These are phyloP conservation scores for Xerocomellus intermedius DNA, from an alignment of 768 basidiomycete genomes.

Conservation along the genomic window DNA sequence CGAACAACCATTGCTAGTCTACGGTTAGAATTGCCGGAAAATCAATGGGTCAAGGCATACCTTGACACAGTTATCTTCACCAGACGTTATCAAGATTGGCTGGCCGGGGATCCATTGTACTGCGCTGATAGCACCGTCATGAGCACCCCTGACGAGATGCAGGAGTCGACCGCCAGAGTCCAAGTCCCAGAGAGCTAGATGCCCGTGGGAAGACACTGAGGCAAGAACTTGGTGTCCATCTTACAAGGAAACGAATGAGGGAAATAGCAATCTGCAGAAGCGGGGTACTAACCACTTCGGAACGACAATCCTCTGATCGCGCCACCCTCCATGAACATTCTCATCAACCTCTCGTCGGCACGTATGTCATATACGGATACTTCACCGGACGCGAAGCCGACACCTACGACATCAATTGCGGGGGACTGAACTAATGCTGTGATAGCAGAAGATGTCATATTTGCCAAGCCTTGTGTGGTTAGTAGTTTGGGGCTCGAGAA, in stretches of 20 bases:
- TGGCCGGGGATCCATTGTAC: constrained; percentile 94
- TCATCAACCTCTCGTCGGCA: constrained; percentile 83
- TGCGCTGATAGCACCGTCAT: constrained; percentile 79
- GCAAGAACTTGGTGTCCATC: constrained; percentile 90
- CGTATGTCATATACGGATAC: constrained; percentile 89
- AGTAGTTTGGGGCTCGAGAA: constrained; percentile 60
- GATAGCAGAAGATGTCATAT: constrained; percentile 45
- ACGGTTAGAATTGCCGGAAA: constrained; percentile 3
- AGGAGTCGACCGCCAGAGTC: constrained; percentile 77
- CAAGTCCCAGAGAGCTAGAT: constrained; percentile 93
- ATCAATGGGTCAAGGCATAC: constrained; percentile 38
- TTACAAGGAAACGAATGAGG: constrained; percentile 28
- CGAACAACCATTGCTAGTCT: constrained; percentile 94
- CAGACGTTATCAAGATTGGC: constrained; percentile 84
- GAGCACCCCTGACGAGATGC: constrained; percentile 84
- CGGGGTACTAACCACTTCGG: constrained; percentile 67
- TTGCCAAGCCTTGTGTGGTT: constrained; percentile 35
- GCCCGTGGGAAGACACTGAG: constrained; percentile 81
- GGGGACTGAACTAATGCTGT: constrained; percentile 87
- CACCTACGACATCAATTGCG: constrained; percentile 93
- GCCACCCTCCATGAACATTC: constrained; percentile 89
- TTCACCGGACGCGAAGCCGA: constrained; percentile 86
- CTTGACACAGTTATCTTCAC: constrained; percentile 95
- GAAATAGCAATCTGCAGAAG: background rate
- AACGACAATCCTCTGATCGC: constrained; percentile 76